phyloP scores from a whole-genome alignment of 495 filamentous ascomycete species.

The Annulohypoxylon moriforme region DNA sequence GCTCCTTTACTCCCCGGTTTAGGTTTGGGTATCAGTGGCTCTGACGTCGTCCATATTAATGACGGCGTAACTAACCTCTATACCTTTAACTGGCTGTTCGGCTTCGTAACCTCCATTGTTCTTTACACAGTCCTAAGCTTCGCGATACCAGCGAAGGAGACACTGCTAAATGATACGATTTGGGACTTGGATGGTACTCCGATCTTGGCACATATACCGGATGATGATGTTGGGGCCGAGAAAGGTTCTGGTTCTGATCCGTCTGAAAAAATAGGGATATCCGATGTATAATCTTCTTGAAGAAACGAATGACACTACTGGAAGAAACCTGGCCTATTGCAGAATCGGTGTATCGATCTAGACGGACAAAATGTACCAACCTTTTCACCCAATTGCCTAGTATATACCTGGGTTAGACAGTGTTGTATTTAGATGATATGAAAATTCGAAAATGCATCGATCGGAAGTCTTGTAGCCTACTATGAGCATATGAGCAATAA shows the following conservation, averaged over 20 bases:
- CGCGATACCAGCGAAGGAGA: constrained; percentile 49
- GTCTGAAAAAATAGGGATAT: not conserved
- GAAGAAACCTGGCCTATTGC: not conserved
- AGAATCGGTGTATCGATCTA: not conserved
- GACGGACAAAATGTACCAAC: not conserved
- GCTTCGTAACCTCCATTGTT: constrained; percentile 57
- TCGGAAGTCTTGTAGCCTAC: not conserved
- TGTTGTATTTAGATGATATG: not conserved
- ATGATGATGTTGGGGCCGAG: constrained; percentile 27
- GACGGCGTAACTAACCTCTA: constrained; percentile 55
- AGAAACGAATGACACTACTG: not conserved
- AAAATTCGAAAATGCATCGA: not conserved
- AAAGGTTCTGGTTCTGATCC: constrained; percentile 9
- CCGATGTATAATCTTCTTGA: constrained; percentile 3
- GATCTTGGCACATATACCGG: constrained; percentile 33
- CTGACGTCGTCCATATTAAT: constrained; percentile 53
- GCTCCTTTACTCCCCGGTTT: constrained; percentile 68
- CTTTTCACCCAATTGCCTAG: not conserved
- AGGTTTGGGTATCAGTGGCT: constrained; percentile 49
- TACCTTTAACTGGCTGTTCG: constrained; percentile 63
- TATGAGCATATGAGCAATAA: not conserved
- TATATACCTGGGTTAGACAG: not conserved
- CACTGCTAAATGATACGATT: constrained; percentile 48
- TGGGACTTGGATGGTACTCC: constrained; percentile 44
- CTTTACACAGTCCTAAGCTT: constrained; percentile 52